Evolutionary conservation across 2,329 filamentous ascomycete species (phyloP), one percentile per base, ranked within the genome.

Genomic region (Aspergillus sp.): DNA sequence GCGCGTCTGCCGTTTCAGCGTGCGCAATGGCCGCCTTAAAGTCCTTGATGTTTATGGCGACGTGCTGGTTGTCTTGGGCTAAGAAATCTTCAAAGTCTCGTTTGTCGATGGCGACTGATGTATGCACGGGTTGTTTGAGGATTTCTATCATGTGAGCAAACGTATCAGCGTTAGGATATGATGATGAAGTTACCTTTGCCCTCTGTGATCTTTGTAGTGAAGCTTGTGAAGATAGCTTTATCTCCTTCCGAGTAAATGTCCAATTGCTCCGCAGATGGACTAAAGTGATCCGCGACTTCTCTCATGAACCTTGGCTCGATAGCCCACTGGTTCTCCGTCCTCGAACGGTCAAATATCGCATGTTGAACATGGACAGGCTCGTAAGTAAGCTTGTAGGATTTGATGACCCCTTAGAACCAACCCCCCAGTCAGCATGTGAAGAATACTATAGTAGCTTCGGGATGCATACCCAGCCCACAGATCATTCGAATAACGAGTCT

Each of bases 211-310:
- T 82, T 83, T 48, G 81, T 79, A 0, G 81, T 83, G 57, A 81
- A 84, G 60, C 81, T 84, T 4, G 80, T 83, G 59, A 83, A 82
- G 5, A 79, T 73, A 2, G 73, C 76, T 49, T 78, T 77, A 7
- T 72, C 76, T 9, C 78, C 74, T 43, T 82, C 74, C 7, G 75
- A 73, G 50, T 74, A 79, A 44, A 83, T 75, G 51, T 83, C 80
- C 4, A 84, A 67, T 61, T 83, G 78, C 60, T 84, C 81, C 0
- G 81, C 81, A 53, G 78, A 81, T 2, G 74, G 72, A 3, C 78
- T 80, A 54, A 84, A 84, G 60, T 82, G 81, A 45, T 83, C 80
- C 29, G 79, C 74, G 49, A 82, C 79, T 53, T 82, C 79, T 57
- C 74, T 74, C 33, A 83, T 64, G 9, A 79, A 73, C 27, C 71